phyloP scores from a whole-genome alignment of 768 basidiomycete genomes.

The Tricholoma flavovirens region DNA sequence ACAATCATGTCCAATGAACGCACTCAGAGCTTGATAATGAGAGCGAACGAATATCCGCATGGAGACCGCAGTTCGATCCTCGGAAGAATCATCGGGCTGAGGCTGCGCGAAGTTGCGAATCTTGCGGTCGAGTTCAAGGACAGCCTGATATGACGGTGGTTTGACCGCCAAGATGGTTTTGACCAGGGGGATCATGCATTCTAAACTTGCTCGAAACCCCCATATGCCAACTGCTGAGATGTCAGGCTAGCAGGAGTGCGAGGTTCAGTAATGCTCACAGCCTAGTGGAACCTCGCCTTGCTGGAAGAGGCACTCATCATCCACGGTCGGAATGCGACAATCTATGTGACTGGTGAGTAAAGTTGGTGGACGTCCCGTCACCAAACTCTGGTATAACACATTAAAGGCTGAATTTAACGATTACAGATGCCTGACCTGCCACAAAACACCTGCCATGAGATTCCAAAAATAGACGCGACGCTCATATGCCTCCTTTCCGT shows the following conservation, averaged over 20 bases:
- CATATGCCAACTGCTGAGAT: conserved; percentile 38
- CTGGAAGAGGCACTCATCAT: conserved; percentile 39
- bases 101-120: conserved; percentile 34
- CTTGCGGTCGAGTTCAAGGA: conserved; percentile 46
- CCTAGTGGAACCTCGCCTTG: conserved; percentile 38
- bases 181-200: conserved; percentile 41
- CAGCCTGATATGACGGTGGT: conserved; percentile 38
- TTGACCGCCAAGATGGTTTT: conserved; percentile 35
- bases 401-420: neutral
- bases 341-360: conserved; percentile 39
- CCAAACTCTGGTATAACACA: conserved; percentile 30
- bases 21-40: conserved; percentile 43
- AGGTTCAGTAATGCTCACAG: conserved; percentile 29
- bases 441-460: conserved; percentile 38
- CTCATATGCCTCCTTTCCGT: conserved; percentile 46
- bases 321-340: conserved; percentile 38
- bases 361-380: conserved; percentile 46
- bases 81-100: conserved; percentile 14
- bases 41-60: conserved; percentile 39
- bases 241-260: conserved; percentile 1
- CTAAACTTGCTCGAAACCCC: conserved; percentile 35
- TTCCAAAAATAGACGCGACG: conserved; percentile 54
- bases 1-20: conserved; percentile 7
- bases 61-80: conserved; percentile 30
- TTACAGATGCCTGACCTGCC: conserved; percentile 35